Evolutionary conservation across 2,329 filamentous ascomycete genomes (phyloP).

Genomic region (Colletotrichum paranaense): DNA sequence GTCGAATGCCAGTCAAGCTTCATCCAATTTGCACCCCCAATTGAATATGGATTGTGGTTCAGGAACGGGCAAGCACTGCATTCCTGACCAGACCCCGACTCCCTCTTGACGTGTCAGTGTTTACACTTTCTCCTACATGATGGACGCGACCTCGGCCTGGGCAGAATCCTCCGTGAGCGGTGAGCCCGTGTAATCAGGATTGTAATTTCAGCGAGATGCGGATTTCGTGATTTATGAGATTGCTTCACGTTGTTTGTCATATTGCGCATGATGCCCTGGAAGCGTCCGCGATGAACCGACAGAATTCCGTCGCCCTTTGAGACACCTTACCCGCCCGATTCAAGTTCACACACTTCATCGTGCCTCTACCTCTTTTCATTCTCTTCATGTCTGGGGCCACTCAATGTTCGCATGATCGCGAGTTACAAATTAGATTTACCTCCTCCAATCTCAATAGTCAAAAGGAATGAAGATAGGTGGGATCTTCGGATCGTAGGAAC

Average conservation of each 20-base stretch:
- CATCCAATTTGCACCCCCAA: slow-evolving; percentile 22
- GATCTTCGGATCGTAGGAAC: background rate
- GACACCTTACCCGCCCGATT: too few species aligned
- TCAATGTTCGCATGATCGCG: background rate
- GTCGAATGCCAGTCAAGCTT: slow-evolving; percentile 21
- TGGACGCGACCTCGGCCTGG: slow-evolving; percentile 10
- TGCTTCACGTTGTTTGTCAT: background rate
- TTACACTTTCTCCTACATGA: slow-evolving; percentile 8
- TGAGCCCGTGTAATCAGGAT: background rate
- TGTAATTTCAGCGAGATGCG: slow-evolving; percentile 15
- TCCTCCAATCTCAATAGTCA: background rate
- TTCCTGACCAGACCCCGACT: background rate
- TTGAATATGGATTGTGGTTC: slow-evolving; percentile 4
- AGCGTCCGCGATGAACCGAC: background rate
- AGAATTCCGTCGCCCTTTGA: background rate
- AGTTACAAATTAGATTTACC: background rate
- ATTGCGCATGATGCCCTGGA: background rate
- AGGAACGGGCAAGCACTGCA: background rate
- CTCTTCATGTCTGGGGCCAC: background rate
- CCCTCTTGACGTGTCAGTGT: slow-evolving; percentile 6
- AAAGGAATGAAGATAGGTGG: background rate
- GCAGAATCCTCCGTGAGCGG: background rate
- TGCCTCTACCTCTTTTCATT: background rate
- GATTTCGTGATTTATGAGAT: background rate
- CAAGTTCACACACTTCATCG: too few species aligned